phyloP scores from a whole-genome alignment of 2,329 filamentous ascomycete species.

The Xylariaceae sp. region DNA sequence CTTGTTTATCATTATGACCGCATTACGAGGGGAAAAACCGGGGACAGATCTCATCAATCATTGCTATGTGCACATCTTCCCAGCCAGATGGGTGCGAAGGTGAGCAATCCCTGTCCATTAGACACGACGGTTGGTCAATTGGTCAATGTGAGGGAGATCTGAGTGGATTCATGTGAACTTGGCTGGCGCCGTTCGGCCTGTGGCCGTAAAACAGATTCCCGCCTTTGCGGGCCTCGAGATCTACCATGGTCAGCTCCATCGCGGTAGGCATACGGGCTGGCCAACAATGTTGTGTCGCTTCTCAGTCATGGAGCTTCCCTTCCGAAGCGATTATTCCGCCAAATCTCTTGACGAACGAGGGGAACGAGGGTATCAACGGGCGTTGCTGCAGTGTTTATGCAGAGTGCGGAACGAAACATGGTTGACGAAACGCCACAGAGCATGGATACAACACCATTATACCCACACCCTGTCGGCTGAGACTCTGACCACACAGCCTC shows the following conservation, averaged over 20 bases:
- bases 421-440: not conserved
- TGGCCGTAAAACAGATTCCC: conserved; percentile 13
- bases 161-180: conserved; percentile 13
- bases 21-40: conserved; percentile 12
- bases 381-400: not conserved
- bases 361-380: not conserved
- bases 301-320: conserved; percentile 1
- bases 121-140: conserved; percentile 16
- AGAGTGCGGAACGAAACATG: conserved; percentile 13
- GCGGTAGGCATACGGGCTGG: not conserved
- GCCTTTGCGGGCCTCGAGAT: conserved; percentile 17
- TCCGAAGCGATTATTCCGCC: conserved; percentile 8
- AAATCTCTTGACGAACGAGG: not conserved
- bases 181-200: conserved; percentile 5
- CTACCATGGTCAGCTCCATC: conserved; percentile 15
- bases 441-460: no score
- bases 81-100: conserved; percentile 24
- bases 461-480: no score
- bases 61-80: conserved; percentile 26
- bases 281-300: not conserved
- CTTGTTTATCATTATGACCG: conserved; percentile 7
- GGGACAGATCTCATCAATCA: conserved; percentile 16
- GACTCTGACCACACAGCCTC: no score
- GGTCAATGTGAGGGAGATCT: conserved; percentile 23
- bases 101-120: conserved; percentile 23